Conservation (phyloP, 768 basidiomycete species). For the Rhizopogon vulgaris region DNA sequence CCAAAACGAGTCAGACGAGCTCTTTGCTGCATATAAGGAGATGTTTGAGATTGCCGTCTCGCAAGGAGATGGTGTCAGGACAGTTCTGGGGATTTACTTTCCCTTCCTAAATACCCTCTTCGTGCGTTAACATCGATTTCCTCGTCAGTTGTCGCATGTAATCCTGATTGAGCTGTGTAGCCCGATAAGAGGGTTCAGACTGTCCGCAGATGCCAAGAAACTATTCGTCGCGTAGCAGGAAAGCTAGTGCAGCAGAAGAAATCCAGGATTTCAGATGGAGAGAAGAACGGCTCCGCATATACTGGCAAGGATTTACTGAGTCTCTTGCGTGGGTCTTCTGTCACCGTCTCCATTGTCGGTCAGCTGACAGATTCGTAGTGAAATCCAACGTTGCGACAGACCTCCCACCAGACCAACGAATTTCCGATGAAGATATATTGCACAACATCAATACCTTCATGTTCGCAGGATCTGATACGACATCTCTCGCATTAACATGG, state of each 20-base stretch:
- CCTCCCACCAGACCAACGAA: slow-evolving; percentile 58
- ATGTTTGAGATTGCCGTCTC: slow-evolving; percentile 75
- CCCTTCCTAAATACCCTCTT: slow-evolving; percentile 51
- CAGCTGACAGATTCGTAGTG: slow-evolving; percentile 40
- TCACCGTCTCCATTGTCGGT: neutral
- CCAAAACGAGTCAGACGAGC: slow-evolving; percentile 68
- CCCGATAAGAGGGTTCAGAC: slow-evolving; percentile 46
- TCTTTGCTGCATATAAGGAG: slow-evolving; percentile 76
- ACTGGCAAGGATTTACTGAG: slow-evolving; percentile 72
- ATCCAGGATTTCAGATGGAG: slow-evolving; percentile 55
- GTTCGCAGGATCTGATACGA: slow-evolving; percentile 88
- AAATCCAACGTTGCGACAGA: slow-evolving; percentile 77
- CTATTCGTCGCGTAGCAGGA: slow-evolving; percentile 68
- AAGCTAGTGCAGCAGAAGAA: slow-evolving; percentile 78
- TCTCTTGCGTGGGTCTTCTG: slow-evolving; percentile 53
- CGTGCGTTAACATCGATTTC: slow-evolving; percentile 33
- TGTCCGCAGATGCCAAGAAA: slow-evolving; percentile 48
- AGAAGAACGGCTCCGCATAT: slow-evolving; percentile 44
- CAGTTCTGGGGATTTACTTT: slow-evolving; percentile 48
- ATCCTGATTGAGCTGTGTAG: slow-evolving; percentile 26
- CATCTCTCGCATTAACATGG: slow-evolving; percentile 81
- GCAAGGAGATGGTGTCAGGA: slow-evolving; percentile 40
- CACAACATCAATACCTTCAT: slow-evolving; percentile 85
- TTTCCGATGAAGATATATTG: slow-evolving; percentile 84
- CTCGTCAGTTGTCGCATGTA: neutral